Base-by-base conservation (phyloP, 2,329 filamentous ascomycete species). In the Diaporthe citrichinensis region DNA sequence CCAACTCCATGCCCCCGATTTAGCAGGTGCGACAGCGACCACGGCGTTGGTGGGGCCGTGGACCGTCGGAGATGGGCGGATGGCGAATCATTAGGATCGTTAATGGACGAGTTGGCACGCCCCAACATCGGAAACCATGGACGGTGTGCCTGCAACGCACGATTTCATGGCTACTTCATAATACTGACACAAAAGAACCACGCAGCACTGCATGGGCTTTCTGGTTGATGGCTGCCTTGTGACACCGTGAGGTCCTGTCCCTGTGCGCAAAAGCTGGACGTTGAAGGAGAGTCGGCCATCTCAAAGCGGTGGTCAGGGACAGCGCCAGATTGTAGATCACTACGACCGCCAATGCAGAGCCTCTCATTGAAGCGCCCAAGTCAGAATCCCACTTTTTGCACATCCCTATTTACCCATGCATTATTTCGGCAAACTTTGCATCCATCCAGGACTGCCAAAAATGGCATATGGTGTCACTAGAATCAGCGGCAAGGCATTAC, bases 51-150 rank as follows among this genome's bases (percentile, higher is more conserved):
- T 69, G 65, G 65, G 65, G 65, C 49, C 65, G 49, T 69, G 65
- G 65, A 69, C 65, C 49, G n/a, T 31, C 65, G 65, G 46, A 69
- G 34, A 68, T 55, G n/a, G 17, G 65, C 65, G 34, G 65, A 69
- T 55, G 49, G 49, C 34, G 65, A 23, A 41, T 69, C 65, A 28
- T 55, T n/a, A 55, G 49, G 65, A 69, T 69, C 65, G 65, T 55
- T 15, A 55, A n/a, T 53, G 12, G 25, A n/a, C 20, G 31, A 53
- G 49, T 55, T 34, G n/a, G 34, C n/a, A n/a, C 51, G 65, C 34
- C 23, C 34, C 49, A 55, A 28, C 65, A n/a, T 14, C 31, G 34
- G 31, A 31, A 28, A 2, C 15, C n/a, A 20, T 25, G 31, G 34
- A 15, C 34, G n/a, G 28, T 39, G 8, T 53, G 31, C 34, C 34